Conservation (phyloP, 2,329 filamentous ascomycete genomes). For the Tolypocladium album region DNA sequence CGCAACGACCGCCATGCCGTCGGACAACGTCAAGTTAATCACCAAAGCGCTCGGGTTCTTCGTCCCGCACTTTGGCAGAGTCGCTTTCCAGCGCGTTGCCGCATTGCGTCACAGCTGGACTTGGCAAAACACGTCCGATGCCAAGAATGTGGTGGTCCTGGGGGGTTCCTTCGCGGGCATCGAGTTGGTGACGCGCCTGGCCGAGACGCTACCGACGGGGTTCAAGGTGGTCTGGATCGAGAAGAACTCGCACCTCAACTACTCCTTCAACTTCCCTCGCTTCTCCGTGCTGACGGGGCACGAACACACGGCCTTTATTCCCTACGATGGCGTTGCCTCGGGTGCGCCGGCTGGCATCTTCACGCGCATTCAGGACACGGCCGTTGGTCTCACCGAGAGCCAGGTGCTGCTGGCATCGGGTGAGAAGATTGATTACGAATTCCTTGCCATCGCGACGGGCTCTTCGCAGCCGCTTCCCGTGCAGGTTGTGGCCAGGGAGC, state of each 20-base stretch:
- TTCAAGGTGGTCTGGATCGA: neutral
- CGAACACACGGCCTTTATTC: neutral
- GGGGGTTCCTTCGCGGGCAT: neutral
- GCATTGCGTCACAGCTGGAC: neutral
- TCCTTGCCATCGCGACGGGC: neutral
- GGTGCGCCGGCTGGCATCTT: neutral
- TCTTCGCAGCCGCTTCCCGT: neutral
- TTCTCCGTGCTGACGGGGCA: neutral
- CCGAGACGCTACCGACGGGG: neutral
- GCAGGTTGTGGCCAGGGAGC: neutral
- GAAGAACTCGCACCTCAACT: neutral
- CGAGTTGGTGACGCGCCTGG: neutral
- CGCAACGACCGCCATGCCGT: neutral
- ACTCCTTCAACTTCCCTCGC: neutral
- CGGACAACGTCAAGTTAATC: neutral
- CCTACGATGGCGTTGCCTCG: neutral
- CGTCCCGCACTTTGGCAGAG: neutral
- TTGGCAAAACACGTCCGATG: neutral
- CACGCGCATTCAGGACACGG: neutral
- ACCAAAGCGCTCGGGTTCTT: neutral
- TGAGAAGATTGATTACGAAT: neutral
- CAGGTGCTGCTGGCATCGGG: neutral
- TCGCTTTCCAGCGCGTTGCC: neutral
- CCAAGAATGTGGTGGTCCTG: neutral
- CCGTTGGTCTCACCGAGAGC: neutral